phyloP scores from a whole-genome alignment of 2,329 filamentous ascomycete species.

The Rhinocladiella similis region DNA sequence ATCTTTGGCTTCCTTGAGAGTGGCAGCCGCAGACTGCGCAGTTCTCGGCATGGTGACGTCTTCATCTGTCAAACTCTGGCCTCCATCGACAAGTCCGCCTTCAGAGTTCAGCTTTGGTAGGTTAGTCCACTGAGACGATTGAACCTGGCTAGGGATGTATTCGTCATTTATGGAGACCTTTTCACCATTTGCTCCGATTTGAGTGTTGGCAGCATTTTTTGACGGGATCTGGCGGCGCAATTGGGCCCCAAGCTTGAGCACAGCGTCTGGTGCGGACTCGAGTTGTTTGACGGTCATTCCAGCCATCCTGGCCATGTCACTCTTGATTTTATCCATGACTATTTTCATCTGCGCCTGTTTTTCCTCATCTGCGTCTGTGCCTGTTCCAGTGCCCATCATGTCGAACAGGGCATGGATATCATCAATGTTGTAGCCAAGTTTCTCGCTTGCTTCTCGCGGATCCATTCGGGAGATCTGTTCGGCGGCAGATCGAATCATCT shows the following conservation, averaged over 20 bases:
- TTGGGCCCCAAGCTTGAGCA: conserved; percentile 35
- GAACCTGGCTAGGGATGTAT: conserved; percentile 42
- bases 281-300: conserved; percentile 29
- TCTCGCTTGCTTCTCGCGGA: conserved; percentile 9
- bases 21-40: conserved; percentile 49
- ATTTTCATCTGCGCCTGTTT: conserved; percentile 46
- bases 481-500: conserved; percentile 23
- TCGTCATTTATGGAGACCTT: conserved; percentile 45
- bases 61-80: conserved; percentile 44
- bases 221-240: conserved; percentile 25
- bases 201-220: neutral
- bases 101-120: conserved; percentile 46
- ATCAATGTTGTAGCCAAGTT: conserved; percentile 29
- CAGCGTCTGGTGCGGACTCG: conserved; percentile 30
- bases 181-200: conserved; percentile 1
- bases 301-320: conserved; percentile 48
- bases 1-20: conserved; percentile 52
- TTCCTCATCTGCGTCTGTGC: conserved; percentile 45
- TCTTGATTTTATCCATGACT: conserved; percentile 49
- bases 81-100: conserved; percentile 37
- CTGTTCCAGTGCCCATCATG: conserved; percentile 28
- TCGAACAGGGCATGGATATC: conserved; percentile 33
- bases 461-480: conserved; percentile 17
- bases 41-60: conserved; percentile 49
- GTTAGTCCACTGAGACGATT: conserved; percentile 42